phyloP scores from a whole-genome alignment of 179 eudicot species.

The Camellia oleifera region DNA sequence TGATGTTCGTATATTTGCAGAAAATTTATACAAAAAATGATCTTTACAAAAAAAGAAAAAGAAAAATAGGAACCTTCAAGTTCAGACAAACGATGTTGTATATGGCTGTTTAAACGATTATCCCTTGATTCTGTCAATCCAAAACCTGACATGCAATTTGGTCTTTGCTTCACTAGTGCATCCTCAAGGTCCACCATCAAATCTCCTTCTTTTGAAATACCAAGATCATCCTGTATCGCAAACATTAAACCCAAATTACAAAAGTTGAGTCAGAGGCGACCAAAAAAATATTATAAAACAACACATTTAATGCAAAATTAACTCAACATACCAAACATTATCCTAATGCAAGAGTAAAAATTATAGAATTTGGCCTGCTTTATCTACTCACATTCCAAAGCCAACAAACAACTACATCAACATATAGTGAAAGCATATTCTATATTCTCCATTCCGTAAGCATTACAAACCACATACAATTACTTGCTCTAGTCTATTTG shows the following conservation, averaged over 20 bases:
- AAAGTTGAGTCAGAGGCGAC: background rate
- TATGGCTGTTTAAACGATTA: slow-evolving; percentile 55
- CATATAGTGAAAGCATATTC: background rate
- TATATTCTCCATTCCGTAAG: background rate
- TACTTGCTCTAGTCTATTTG: background rate
- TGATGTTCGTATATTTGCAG: background rate
- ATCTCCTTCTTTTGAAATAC: slow-evolving; percentile 52
- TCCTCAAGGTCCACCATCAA: slow-evolving; percentile 81
- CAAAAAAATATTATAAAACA: background rate
- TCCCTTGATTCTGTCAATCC: slow-evolving; percentile 53
- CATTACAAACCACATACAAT: background rate
- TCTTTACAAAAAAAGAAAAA: background rate
- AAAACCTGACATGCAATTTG: slow-evolving; percentile 60
- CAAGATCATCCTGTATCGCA: slow-evolving; percentile 43
- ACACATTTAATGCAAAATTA: background rate
- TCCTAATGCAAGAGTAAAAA: background rate
- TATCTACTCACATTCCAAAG: background rate
- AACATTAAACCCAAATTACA: background rate
- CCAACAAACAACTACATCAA: background rate
- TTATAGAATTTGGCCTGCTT: background rate
- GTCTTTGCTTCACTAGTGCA: slow-evolving; percentile 70
- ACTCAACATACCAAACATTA: background rate
- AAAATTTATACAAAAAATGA: slow-evolving; percentile 1
- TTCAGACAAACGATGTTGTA: slow-evolving; percentile 74
- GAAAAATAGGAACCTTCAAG: slow-evolving; percentile 71